Evolutionary conservation across 371 early-diverging fungal genomes (phyloP).

Genomic region (Lichtheimia corymbifera): DNA sequence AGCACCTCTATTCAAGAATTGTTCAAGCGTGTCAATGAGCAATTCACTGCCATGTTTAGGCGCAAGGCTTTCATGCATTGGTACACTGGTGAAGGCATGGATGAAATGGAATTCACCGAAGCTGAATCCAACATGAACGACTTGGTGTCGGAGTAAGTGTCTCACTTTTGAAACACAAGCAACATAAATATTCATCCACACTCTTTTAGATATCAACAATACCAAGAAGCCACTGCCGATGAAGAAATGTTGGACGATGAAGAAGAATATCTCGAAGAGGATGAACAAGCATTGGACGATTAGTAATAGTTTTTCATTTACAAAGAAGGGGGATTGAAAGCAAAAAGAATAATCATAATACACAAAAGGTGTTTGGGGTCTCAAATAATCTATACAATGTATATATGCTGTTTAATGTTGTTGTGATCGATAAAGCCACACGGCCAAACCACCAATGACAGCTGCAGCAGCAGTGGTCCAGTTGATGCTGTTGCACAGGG

Average conservation of each 20-base stretch:
- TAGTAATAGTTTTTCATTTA: conserved; percentile 7
- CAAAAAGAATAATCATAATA: too few species aligned
- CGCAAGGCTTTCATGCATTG: conserved; percentile 98
- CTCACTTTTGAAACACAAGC: neutral
- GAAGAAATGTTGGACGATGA: conserved; percentile 48
- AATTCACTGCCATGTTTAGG: conserved; percentile 94
- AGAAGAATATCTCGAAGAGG: conserved; percentile 31
- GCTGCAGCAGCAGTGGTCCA: conserved; percentile 30
- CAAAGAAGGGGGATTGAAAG: neutral
- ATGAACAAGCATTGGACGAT: conserved; percentile 28
- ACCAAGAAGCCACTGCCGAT: conserved; percentile 87
- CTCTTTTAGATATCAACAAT: conserved; percentile 72
- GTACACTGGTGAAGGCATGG: conserved; percentile 98
- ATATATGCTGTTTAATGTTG: neutral
- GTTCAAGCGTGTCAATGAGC: conserved; percentile 97
- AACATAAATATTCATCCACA: neutral
- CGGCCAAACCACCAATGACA: conserved; percentile 34
- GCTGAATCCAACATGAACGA: conserved; percentile 95
- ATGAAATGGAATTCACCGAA: conserved; percentile 96
- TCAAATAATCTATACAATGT: neutral
- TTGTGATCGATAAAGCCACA: conserved; percentile 13
- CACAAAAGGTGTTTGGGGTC: too few species aligned
- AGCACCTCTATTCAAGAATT: conserved; percentile 98
- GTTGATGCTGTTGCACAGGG: conserved; percentile 13
- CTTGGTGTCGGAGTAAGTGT: conserved; percentile 90